Conservation (phyloP, 2,329 filamentous ascomycete genomes). For the Eutypa lata region DNA sequence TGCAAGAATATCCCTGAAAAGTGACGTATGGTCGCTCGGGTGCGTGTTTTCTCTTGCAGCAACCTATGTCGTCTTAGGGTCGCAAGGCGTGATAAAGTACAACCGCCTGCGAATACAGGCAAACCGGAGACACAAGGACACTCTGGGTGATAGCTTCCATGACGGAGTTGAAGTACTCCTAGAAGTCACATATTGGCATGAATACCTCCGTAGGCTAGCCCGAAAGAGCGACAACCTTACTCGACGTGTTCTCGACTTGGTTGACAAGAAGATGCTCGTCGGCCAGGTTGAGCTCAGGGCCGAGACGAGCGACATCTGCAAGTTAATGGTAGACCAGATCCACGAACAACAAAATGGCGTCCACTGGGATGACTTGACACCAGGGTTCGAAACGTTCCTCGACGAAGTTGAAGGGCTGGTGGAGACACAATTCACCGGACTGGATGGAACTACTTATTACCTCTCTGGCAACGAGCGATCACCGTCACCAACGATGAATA, state of each 20-base stretch:
- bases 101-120: slow-evolving; percentile 11
- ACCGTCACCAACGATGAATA: background rate
- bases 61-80: slow-evolving; percentile 33
- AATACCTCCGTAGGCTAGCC: slow-evolving; percentile 10
- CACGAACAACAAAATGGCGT: slow-evolving; percentile 1
- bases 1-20: slow-evolving; percentile 23
- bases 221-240: slow-evolving; percentile 20
- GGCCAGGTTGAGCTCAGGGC: slow-evolving; percentile 4
- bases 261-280: slow-evolving; percentile 22
- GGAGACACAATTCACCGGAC: background rate
- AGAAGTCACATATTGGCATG: slow-evolving; percentile 21
- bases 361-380: background rate
- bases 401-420: background rate
- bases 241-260: slow-evolving; percentile 16
- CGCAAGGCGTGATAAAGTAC: slow-evolving; percentile 26
- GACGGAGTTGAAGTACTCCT: slow-evolving; percentile 16
- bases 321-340: background rate
- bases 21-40: slow-evolving; percentile 38
- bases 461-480: background rate
- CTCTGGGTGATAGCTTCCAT: slow-evolving; percentile 20
- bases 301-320: slow-evolving; percentile 1
- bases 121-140: slow-evolving; percentile 1
- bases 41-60: slow-evolving; percentile 37
- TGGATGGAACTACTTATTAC: too few species aligned
- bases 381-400: background rate